Evolutionary conservation across 2,329 filamentous ascomycete genomes (phyloP).

Genomic region (Juglanconis oblonga): DNA sequence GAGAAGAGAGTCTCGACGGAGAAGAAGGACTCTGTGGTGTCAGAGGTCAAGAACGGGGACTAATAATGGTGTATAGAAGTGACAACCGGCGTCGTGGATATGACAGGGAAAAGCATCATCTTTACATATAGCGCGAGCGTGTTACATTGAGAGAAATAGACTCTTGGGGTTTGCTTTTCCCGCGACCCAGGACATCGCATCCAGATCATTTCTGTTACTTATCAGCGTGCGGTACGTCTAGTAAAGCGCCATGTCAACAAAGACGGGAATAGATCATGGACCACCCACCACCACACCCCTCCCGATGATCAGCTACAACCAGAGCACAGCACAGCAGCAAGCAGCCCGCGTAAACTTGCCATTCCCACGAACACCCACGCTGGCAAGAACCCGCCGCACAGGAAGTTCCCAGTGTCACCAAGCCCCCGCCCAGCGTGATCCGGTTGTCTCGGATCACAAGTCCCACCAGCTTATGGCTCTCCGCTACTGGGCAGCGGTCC

Average conservation of each 20-base stretch:
- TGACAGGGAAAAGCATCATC: neutral
- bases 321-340: constrained; percentile 2
- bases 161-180: neutral
- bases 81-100: neutral
- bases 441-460: neutral
- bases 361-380: neutral
- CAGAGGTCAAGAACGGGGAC: neutral
- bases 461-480: neutral
- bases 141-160: constrained; percentile 8
- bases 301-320: neutral
- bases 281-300: neutral
- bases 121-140: constrained; percentile 8
- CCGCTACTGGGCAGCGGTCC: neutral
- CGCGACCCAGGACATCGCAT: neutral
- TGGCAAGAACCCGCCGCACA: neutral
- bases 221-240: neutral
- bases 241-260: neutral
- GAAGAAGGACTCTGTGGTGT: constrained; percentile 3
- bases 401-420: neutral
- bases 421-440: neutral
- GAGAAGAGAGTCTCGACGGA: constrained; percentile 5
- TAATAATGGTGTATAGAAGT: neutral
- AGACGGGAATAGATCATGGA: neutral
- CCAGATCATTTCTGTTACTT: neutral
- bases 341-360: neutral